These are phyloP conservation scores for Tillandsia fasciculata DNA, from an alignment of 176 grass and related monocot genomes.

Conservation along the genomic window DNA sequence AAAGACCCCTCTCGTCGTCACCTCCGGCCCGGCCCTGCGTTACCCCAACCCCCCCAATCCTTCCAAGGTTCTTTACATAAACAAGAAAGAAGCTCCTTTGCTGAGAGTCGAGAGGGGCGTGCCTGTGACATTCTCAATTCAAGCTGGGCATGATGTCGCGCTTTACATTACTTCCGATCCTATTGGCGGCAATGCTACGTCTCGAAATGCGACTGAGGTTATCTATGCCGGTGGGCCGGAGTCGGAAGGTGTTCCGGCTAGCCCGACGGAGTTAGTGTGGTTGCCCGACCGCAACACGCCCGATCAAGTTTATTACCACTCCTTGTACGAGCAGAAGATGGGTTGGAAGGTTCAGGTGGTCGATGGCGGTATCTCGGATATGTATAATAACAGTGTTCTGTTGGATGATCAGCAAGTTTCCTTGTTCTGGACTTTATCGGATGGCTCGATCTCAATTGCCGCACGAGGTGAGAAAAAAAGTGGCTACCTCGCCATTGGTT, in stretches of 20 bases:
- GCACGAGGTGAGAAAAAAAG: constrained; percentile 76
- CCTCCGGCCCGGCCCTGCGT: constrained; percentile 46
- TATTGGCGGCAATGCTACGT: constrained; percentile 75
- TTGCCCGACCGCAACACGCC: constrained; percentile 79
- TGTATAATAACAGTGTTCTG: constrained; percentile 86
- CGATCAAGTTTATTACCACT: constrained; percentile 77
- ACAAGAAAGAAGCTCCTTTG: constrained; percentile 93
- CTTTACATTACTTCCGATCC: constrained; percentile 81
- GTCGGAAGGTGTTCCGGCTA: constrained; percentile 64
- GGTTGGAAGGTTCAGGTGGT: constrained; percentile 81
- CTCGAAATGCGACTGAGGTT: constrained; percentile 51
- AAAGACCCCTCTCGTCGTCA: constrained; percentile 59
- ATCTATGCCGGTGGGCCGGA: constrained; percentile 49
- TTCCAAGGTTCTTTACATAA: constrained; percentile 77
- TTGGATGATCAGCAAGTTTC: constrained; percentile 86
- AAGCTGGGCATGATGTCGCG: constrained; percentile 81
- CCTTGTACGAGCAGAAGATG: constrained; percentile 76
- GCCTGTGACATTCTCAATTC: constrained; percentile 80
- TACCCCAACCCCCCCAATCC: constrained; percentile 88
- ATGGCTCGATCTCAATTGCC: constrained; percentile 60
- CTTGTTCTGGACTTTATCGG: constrained; percentile 72
- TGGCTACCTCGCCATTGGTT: constrained; percentile 65
- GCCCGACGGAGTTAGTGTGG: constrained; percentile 64
- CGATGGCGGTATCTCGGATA: constrained; percentile 76
- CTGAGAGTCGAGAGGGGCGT: constrained; percentile 92